Evolutionary conservation across 179 eudicot genomes (phyloP), one percentile per base, ranked within the genome.

Genomic region (Nepenthes alata): DNA sequence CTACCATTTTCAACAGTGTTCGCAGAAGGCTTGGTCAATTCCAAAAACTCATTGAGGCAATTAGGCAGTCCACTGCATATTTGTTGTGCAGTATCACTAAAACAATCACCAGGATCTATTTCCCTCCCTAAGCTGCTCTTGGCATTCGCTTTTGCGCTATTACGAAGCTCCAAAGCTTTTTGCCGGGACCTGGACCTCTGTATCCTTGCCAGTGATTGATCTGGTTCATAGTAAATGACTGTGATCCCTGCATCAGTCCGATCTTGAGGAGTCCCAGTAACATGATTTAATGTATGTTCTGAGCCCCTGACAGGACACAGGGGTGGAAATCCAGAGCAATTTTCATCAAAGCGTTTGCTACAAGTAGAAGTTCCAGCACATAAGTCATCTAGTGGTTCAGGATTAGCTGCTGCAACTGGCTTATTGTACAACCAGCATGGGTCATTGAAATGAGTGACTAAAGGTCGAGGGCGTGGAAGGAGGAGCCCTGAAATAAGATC

Each of bases 101-200:
- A 70, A 63, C 64, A 70, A 60, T 13, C 57, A 44, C 58, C 69
- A 37, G 63, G 64, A n/a, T 37, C 62, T 44, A 61, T 72, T 64
- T 59, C 75, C 74, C 67, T 57, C 50, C 74, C 67, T 48, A 61
- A 70, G 57, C 70, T 57, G 60, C 76, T 78, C 75, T 77, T 81
- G n/a, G 64, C 66, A 61, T 73, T 66, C 55, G 73, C 55, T 78
- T 82, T 81, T 67, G 68, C 81, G 71, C 93, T 80, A 55, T 70
- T 83, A 9, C 97, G 95, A 62, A 78, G 80, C 84, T 89, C 82
- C 63, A 87, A 61, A 66, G 95, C 98, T 74, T 78, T 89, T 75
- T 93, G 98, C 64, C 98, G 86, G 11, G 98, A 87, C 68, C 72
- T 93, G 57, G 98, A 93, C 72, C 97, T 81, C 57, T 87, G 84